Base-by-base conservation (phyloP, 495 filamentous ascomycete species). In the Sordaria brevicollis region DNA sequence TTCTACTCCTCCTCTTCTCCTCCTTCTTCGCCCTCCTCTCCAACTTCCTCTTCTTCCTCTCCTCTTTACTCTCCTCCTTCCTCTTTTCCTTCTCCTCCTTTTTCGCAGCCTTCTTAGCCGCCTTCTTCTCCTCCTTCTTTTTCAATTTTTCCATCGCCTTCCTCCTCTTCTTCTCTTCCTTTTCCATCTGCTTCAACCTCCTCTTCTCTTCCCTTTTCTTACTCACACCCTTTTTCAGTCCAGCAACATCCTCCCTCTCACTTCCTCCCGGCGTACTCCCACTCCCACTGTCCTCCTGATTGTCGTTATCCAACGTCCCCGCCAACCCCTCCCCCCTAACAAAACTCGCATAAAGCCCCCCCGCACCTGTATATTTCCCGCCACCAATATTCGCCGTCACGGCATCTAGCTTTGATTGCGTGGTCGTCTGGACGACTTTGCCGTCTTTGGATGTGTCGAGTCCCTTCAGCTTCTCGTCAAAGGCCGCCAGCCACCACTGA, bases 401-500 rank as follows among this genome's bases (percentile, higher is more conserved):
- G 66, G 84, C 82, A 70, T 87, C 81, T 43, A 89, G 79, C 65
- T 84, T 84, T 35, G 85, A 84, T 17, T 78, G 79, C 10, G 79
- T 82, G 1, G 84, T 74, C 4, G 84, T 84, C 77, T 83, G 85
- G 31, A 82, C 79, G 29, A 88, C 81, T 31, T 71, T 76, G 11
- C 82, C 83, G 70, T 81, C 76, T 68, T 82, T 82, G 8, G 79
- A 76, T 11, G 81, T 85, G 76, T 92, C 89, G 25, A 93, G 81
- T 3, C 89, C 89, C 77, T 92, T 89, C 70, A 94, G 80, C 34
- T 89, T 89, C 76, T 90, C 87, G 80, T 94, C 92, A 74, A 93
- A 93, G 57, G 91, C 91, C 65, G 89, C 85, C 69, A 93, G 79
- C 91, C 91, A 94, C 92, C 92, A 94, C 72, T 92, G 90, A 66